Evolutionary conservation across 768 basidiomycete species (phyloP).

Genomic region (Tricholoma bakamatsutake): DNA sequence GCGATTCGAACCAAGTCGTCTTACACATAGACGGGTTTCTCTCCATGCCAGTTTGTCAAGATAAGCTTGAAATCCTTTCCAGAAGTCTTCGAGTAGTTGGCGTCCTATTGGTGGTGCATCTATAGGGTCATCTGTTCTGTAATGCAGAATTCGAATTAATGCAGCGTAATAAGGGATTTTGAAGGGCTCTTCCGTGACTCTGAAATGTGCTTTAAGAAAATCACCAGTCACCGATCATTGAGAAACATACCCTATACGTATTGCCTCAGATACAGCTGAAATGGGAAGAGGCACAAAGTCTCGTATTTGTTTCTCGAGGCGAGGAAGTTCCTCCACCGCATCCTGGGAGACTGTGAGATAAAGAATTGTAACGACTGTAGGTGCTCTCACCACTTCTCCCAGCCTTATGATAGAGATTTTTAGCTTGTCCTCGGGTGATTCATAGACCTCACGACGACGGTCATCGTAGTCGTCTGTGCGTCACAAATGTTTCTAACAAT

Average conservation of each 20-base stretch:
- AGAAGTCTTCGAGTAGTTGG: conserved; percentile 80
- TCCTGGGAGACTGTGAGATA: conserved; percentile 40
- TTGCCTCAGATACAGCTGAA: conserved; percentile 63
- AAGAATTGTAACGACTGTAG: not conserved
- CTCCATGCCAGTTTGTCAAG: conserved; percentile 90
- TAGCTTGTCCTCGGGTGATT: conserved; percentile 70
- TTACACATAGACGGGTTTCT: conserved; percentile 80
- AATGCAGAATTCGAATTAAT: conserved; percentile 64
- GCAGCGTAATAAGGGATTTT: conserved; percentile 90
- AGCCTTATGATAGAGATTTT: conserved; percentile 62
- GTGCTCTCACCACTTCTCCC: conserved; percentile 71
- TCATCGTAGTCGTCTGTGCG: conserved; percentile 64
- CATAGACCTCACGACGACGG: conserved; percentile 55
- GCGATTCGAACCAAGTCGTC: conserved; percentile 24
- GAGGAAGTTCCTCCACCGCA: conserved; percentile 60
- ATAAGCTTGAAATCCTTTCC: conserved; percentile 85
- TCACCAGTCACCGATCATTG: not conserved
- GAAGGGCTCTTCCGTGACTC: conserved; percentile 88
- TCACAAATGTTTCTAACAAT: conserved; percentile 14
- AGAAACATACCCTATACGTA: conserved; percentile 59
- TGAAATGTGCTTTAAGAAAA: conserved; percentile 21
- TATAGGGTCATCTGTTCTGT: conserved; percentile 32
- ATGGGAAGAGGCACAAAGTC: conserved; percentile 54
- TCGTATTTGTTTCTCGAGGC: conserved; percentile 59
- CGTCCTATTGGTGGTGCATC: conserved; percentile 53